Evolutionary conservation across 1,284 basidiomycete genomes (phyloP), one percentile per base, ranked within the genome.

Genomic region (Ustilago shanxiensis): DNA sequence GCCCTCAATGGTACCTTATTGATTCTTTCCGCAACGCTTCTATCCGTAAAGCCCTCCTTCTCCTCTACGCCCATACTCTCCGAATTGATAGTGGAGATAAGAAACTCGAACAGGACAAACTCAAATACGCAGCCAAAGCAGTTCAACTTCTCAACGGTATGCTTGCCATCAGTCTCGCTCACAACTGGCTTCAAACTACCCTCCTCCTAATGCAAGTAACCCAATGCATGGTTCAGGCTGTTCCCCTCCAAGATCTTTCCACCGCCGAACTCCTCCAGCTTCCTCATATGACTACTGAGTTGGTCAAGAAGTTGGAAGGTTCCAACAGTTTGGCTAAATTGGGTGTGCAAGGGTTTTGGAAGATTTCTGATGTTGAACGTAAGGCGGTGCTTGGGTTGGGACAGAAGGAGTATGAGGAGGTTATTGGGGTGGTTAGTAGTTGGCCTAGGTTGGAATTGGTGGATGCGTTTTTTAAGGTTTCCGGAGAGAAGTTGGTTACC

Each of bases 151-250:
- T 98, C 35, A 92, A 90, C 61, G 93, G 94, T 0, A 88, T 98
- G 53, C 89, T 95, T 67, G 93, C 91, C 79, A 94, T 98, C 80
- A 89, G 92, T 0, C 89, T 93, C 24, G 90, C 95, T 0, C 93
- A 95, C 82, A 95, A 91, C 85, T 99, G 95, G 95, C 90, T 98
- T n/a, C 85, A 90, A 13, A 92, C 94, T 1, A 92, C 94, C 0
- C 88, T 95, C 33, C 88, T 90, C 31, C 89, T 92, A 72, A 93
- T 96, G 90, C 91, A 92, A 54, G 88, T 99, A 20, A 92, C 95
- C 72, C 91, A 93, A 16, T 91, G 91, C 85, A 88, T 99, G 51
- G 89, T 92, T 0, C 97, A 99, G 87, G 96, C 94, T 0, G 88
- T 96, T 16, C 89, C 84, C 2, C 39, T 83, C 35, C 64, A 74